Evolutionary conservation across 257 asterid genomes (phyloP).

Genomic region (Euphrasia confusa): DNA sequence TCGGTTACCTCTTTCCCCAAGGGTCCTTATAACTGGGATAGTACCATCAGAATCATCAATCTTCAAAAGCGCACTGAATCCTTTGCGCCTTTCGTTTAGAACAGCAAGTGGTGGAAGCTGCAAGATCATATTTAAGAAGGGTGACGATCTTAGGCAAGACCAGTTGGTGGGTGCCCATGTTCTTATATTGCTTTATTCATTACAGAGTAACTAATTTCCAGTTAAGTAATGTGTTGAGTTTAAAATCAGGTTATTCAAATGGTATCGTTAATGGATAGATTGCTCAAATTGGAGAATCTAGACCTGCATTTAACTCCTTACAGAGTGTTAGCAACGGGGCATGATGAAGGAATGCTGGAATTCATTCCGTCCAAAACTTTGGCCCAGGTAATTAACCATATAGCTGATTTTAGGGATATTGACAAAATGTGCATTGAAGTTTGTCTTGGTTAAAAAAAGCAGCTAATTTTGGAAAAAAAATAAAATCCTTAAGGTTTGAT

Average conservation of each 20-base stretch:
- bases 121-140: slow-evolving; percentile 92
- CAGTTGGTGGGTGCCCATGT: slow-evolving; percentile 62
- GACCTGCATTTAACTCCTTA: slow-evolving; percentile 94
- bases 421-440: background rate
- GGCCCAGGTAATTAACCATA: slow-evolving; percentile 62
- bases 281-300: slow-evolving; percentile 94
- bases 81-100: slow-evolving; percentile 86
- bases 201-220: background rate
- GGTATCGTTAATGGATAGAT: slow-evolving; percentile 94
- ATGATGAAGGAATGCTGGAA: slow-evolving; percentile 98
- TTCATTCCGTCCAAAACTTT: slow-evolving; percentile 91
- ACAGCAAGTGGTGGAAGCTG: slow-evolving; percentile 84
- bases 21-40: slow-evolving; percentile 81
- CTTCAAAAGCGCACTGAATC: slow-evolving; percentile 82
- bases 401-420: too few species aligned
- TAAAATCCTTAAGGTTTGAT: background rate
- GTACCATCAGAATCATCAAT: slow-evolving; percentile 93
- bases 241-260: slow-evolving; percentile 80
- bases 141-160: slow-evolving; percentile 98
- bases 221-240: slow-evolving; percentile 14
- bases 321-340: slow-evolving; percentile 94
- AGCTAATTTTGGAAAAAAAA: background rate
- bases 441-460: too few species aligned
- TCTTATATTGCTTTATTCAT: background rate
- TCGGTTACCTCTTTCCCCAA: slow-evolving; percentile 88